A percentile compares a stretch with the other conserved stretches of the same genome.
phyloP scores from a whole-genome alignment of 495 filamentous ascomycete genomes.

The Alectoria sarmentosa region DNA sequence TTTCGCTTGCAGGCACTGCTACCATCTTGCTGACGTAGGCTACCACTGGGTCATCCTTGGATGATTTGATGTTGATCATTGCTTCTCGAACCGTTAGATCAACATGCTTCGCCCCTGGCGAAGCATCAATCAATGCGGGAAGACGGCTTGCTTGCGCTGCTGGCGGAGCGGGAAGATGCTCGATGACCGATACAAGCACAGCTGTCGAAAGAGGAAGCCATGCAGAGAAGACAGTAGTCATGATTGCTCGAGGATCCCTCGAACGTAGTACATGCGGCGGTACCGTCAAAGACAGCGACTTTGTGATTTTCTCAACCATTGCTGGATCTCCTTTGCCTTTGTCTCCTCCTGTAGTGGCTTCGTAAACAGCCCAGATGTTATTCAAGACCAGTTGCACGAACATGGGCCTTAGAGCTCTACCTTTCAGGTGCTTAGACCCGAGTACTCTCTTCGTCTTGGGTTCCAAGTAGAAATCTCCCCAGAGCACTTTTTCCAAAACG shows the following conservation, averaged over 20 bases:
- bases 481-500: slow-evolving; percentile 89
- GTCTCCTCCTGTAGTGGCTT: slow-evolving; percentile 75
- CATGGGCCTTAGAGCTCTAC: slow-evolving; percentile 84
- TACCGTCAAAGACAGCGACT: slow-evolving; percentile 76
- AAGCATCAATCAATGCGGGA: slow-evolving; percentile 69
- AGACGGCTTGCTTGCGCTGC: slow-evolving; percentile 77
- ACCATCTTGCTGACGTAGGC: slow-evolving; percentile 99
- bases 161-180: slow-evolving; percentile 82
- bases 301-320: slow-evolving; percentile 89
- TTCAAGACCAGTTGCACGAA: slow-evolving; percentile 97
- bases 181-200: slow-evolving; percentile 83
- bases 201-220: slow-evolving; percentile 96
- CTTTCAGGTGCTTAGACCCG: slow-evolving; percentile 86
- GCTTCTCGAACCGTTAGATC: slow-evolving; percentile 62
- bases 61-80: slow-evolving; percentile 70
- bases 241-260: slow-evolving; percentile 71
- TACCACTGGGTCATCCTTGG: slow-evolving; percentile 66
- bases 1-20: slow-evolving; percentile 83
- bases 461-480: slow-evolving; percentile 96
- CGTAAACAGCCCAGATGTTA: slow-evolving; percentile 95
- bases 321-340: slow-evolving; percentile 77
- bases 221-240: slow-evolving; percentile 76
- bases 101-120: slow-evolving; percentile 67
- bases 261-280: slow-evolving; percentile 79
- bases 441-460: slow-evolving; percentile 95